These are phyloP conservation scores for Populus deltoides DNA, from an alignment of 345 rosid genomes.

Conservation along the genomic window DNA sequence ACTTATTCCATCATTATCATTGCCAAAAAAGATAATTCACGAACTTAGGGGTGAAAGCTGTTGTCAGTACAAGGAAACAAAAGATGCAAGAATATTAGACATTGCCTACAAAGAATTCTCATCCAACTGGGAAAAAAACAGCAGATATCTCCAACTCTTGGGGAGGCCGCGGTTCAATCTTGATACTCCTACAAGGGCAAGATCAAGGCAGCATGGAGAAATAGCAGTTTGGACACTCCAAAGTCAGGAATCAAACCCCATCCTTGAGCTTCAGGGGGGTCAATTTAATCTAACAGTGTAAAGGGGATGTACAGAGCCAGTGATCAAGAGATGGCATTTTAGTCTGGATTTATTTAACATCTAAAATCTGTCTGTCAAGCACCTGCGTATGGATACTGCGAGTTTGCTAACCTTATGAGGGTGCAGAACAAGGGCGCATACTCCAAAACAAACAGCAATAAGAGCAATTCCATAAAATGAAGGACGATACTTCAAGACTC, in stretches of 20 bases:
- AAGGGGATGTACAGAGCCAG: background rate
- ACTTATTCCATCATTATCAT: background rate
- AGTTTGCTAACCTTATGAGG: constrained; percentile 65
- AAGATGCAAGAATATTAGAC: background rate
- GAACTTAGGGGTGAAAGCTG: background rate
- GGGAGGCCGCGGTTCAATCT: background rate
- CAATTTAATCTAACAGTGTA: background rate
- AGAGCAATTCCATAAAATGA: constrained; percentile 38
- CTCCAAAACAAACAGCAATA: constrained; percentile 59
- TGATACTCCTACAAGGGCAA: background rate
- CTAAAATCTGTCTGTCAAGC: constrained; percentile 32
- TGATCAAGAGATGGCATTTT: background rate
- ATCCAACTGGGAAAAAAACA: too few relatives aligned
- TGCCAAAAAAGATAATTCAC: background rate
- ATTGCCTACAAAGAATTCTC: background rate
- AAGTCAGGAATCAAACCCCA: background rate
- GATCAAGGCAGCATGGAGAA: background rate
- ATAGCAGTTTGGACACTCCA: background rate
- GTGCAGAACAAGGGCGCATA: constrained; percentile 67
- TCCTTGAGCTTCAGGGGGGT: constrained; percentile 7
- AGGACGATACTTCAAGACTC: constrained; percentile 42
- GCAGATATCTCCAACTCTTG: background rate
- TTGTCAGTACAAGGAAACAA: background rate
- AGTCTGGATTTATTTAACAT: background rate
- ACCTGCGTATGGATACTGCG: constrained; percentile 62